Conservation (phyloP, 345 rosid species). For the Microthlaspi erraticum region DNA sequence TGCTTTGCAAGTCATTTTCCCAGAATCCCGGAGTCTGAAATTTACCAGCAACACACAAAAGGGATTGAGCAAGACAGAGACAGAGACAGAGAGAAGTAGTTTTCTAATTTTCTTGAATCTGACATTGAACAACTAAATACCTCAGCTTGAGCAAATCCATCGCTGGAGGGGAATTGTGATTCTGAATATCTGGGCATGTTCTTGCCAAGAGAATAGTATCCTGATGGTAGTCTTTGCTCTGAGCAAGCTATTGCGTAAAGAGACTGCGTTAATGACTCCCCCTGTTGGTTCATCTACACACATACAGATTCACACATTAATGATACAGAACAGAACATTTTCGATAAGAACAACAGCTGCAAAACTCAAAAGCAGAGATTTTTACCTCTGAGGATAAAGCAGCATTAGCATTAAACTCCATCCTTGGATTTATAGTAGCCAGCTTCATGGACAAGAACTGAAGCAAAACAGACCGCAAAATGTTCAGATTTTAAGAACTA, state of each 20-base stretch:
- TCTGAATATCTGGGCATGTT: constrained; percentile 45
- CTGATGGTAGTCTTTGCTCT: constrained; percentile 53
- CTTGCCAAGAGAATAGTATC: constrained; percentile 57
- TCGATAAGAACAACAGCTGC: background rate
- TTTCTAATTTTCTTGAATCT: constrained; percentile 14
- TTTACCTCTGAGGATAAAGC: constrained; percentile 66
- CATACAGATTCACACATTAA: constrained; percentile 5
- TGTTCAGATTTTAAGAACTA: constrained; percentile 3
- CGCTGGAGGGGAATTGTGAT: constrained; percentile 49
- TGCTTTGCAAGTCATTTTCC: constrained; percentile 81
- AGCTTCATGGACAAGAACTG: constrained; percentile 95
- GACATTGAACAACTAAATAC: constrained; percentile 47
- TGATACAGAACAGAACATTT: constrained; percentile 1
- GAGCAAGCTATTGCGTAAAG: constrained; percentile 57
- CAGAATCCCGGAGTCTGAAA: constrained; percentile 59
- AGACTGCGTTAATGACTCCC: constrained; percentile 52
- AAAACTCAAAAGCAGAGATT: background rate
- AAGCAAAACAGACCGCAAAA: constrained; percentile 27
- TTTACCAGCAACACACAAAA: constrained; percentile 7
- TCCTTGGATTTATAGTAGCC: constrained; percentile 77
- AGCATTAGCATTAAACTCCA: constrained; percentile 65
- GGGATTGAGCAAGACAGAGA: constrained; percentile 1
- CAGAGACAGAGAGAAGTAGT: background rate
- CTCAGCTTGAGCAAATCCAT: constrained; percentile 53
- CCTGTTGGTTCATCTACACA: constrained; percentile 57